Evolutionary conservation across 2,329 filamentous ascomycete genomes (phyloP), one percentile per base, ranked within the genome.

Genomic region (Diaporthe helianthi): DNA sequence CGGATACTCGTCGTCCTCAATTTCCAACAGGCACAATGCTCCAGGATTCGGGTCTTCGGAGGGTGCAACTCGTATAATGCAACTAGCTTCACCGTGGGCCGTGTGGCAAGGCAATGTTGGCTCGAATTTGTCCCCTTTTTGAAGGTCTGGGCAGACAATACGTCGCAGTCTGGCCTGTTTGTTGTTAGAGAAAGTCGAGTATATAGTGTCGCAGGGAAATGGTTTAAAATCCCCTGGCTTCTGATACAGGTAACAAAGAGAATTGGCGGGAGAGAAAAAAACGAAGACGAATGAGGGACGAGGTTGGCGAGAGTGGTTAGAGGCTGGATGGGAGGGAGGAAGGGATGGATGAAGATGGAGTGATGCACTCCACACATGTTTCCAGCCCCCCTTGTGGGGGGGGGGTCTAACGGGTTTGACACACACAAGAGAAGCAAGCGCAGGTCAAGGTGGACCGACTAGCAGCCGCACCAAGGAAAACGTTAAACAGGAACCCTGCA

Each of bases 251-350:
- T n/a, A 31, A 58, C 31, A 51, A 58, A 31, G 41, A 29, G 54
- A 51, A 58, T 46, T 46, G 6, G 10, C 31, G 6, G 53, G 52
- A 26, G 31, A 33, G 44, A 12, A 49, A 55, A 49, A 51, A 38
- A 58, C 31, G 19, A 51, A 67, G 65, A 67, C 65, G 31, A 67
- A 67, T 49, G 65, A 51, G 65, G 65, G 52, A 67, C 41, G 46
- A 67, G 64, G 58, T 58, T 67, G 64, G 64, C 64, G 44, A 67
- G 64, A 47, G 52, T 51, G 64, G 64, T 61, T 61, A 61, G 64
- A 46, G 65, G 52, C 44, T 67, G 52, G 49, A 47, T n/a, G 51
- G n/a, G 49, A 47, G 38, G 51, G 33, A 58, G 49, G 52, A 38
- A 47, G 38, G 51, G 33, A 58, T 38, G 52, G 44, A 67, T 67